Evolutionary conservation across 176 grass and related monocot species (phyloP).

Genomic region (Phoenix roebelenii): DNA sequence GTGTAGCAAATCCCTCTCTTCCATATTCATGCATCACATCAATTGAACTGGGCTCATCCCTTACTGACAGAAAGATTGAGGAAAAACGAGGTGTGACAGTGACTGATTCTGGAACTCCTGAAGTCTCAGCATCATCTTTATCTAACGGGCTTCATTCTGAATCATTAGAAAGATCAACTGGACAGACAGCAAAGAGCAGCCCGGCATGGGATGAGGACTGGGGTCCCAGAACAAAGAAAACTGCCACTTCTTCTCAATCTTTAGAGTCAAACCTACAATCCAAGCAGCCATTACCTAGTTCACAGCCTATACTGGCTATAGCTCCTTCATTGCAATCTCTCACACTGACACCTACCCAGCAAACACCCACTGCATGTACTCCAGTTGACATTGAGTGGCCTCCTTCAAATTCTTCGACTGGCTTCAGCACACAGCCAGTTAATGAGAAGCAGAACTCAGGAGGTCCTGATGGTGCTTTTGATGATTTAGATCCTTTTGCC

Average conservation of each 20-base stretch:
- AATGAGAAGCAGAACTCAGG: constrained; percentile 43
- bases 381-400: constrained; percentile 95
- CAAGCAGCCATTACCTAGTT: constrained; percentile 25
- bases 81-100: constrained; percentile 86
- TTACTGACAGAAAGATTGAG: constrained; percentile 85
- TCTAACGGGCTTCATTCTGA: constrained; percentile 60
- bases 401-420: constrained; percentile 56
- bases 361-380: constrained; percentile 39
- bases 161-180: constrained; percentile 26
- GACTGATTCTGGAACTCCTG: constrained; percentile 40
- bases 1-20: neutral
- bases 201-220: constrained; percentile 92
- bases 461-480: constrained; percentile 27
- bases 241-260: constrained; percentile 21
- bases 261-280: constrained; percentile 32
- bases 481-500: constrained; percentile 92
- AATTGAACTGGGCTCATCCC: constrained; percentile 9
- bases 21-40: neutral
- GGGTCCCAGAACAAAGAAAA: constrained; percentile 59
- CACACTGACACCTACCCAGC: constrained; percentile 31
- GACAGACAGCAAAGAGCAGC: constrained; percentile 39
- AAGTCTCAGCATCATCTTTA: constrained; percentile 46
- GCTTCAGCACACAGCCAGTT: constrained; percentile 26
- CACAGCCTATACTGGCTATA: constrained; percentile 25
- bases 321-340: constrained; percentile 28